Conservation (phyloP, 345 rosid genomes). For the Gossypium arboreum region DNA sequence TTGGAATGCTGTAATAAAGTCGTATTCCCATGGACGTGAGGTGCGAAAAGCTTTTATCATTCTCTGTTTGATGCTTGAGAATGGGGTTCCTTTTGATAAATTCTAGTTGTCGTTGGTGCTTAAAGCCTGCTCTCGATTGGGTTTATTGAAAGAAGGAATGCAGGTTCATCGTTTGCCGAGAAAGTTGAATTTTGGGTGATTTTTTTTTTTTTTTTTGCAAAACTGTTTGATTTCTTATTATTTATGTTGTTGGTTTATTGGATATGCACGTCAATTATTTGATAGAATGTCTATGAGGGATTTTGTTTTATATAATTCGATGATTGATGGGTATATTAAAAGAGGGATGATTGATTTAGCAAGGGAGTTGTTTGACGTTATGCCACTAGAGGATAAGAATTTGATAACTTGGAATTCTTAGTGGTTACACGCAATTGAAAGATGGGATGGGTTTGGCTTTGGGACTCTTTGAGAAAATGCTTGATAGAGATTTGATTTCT, state of each 20-base stretch:
- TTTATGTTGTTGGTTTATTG: conserved; percentile 31
- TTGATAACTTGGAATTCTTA: conserved; percentile 37
- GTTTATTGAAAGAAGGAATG: conserved; percentile 11
- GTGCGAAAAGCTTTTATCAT: conserved; percentile 18
- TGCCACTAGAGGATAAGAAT: conserved; percentile 32
- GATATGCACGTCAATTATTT: conserved; percentile 18
- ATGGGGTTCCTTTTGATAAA: conserved; percentile 26
- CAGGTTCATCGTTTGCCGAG: conserved; percentile 40
- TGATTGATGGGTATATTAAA: no score
- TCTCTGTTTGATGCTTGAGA: conserved; percentile 34
- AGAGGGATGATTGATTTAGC: background rate
- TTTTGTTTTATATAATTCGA: no score
- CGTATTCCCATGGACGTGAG: no score
- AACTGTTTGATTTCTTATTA: conserved; percentile 16
- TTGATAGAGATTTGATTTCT: conserved; percentile 47
- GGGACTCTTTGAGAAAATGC: conserved; percentile 39
- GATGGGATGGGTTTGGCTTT: conserved; percentile 26
- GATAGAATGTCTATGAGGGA: no score
- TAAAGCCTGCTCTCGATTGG: conserved; percentile 16
- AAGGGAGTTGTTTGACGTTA: conserved; percentile 1
- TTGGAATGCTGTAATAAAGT: no score
- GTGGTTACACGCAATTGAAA: conserved; percentile 29
- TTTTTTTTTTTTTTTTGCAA: no score
- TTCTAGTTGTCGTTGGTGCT: no score
- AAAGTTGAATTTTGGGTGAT: conserved; percentile 18